Base-by-base conservation (phyloP, 306 rosid genomes). In the Abrus precatorius region DNA sequence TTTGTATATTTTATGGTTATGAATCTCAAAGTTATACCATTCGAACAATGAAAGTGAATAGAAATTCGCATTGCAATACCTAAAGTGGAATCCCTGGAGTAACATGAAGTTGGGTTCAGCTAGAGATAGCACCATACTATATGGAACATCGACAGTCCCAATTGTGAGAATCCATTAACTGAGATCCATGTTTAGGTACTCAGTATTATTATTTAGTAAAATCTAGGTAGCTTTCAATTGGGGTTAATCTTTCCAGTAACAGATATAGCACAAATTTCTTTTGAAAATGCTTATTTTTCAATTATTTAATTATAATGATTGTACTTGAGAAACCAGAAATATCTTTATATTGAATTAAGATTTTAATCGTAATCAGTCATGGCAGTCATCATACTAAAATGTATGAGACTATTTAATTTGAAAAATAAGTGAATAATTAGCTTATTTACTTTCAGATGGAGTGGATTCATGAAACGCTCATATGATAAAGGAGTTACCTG, bases 381-480 rank as follows among this genome's bases (percentile, higher is more conserved):
- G 20, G 14, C 56, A 62, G 38, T 78, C 61, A 12, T 61, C 48
- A 3, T 67, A 49, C 48, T 65, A 34, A 56, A 78, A 47, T 59
- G 44, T 29, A 40, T 60, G 34, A 55, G 61, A 41, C 55, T 33
- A 33, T 34, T 52, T n/a, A 45, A 70, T 55, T 64, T 55, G 11
- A 64, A 80, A 55, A 2, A 2, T 45, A 5, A 29, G 45, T 45
- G 78, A 44, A 66, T 36, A 74, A 62, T 40, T 57, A 33, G 47
- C 57, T 71, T 20, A 66, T 72, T 78, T 59, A 53, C 77, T 76
- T 69, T 36, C 80, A 95, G 98, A 84, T 95, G 98, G 98, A 95
- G 95, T 47, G 98, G 97, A 76, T 95, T 92, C 97, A 81, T 92
- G 92, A 95, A 92, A 82, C 90, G 93, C 60, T 95, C 98, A 36